Evolutionary conservation across 2,329 filamentous ascomycete genomes (phyloP), one percentile per base, ranked within the genome.

Genomic region (Cladosporium austrohemisphaericum): DNA sequence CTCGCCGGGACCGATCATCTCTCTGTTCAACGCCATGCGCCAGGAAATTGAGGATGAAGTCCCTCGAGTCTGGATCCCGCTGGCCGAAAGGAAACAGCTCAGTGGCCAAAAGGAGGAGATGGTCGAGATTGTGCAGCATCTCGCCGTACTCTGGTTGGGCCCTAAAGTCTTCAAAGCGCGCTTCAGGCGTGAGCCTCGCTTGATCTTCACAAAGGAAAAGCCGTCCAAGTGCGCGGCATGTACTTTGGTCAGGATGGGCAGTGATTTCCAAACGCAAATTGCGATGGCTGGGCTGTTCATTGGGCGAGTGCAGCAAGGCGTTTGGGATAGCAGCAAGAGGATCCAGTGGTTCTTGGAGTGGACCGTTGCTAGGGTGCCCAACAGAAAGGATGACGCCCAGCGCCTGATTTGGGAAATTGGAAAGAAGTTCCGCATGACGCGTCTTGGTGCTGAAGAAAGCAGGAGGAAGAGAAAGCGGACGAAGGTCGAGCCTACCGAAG

Each of bases 281-380:
- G 55, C 55, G 0, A 36, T 61, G 8, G 60, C 58, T 2, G 58
- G 49, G 9, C 25, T 60, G 25, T 52, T 56, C n/a, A 50, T 62
- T n/a, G 57, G 57, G 2, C 38, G 54, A 3, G 49, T 63, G 23
- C 37, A 48, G 26, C 49, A 55, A 20, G 50, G 50, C 26, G 46
- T 58, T 33, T 62, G 60, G 60, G 52, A 52, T 46, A 50, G 45
- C 32, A 61, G 58, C 40, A 60, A 57, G 37, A 47, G 61, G n/a
- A 52, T 61, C 3, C 16, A 33, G 25, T 62, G 51, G 40, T 57
- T 25, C 13, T 20, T 46, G n/a, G 35, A 51, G 31, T 35, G 43
- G 41, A 38, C 49, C 5, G 19, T 13, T 11, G 25, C 37, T 2
- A 36, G 37, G n/a, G 9, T 36, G 16, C 29, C 45, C 11, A 22